phyloP scores from a whole-genome alignment of 2,329 filamentous ascomycete genomes.

The Ophidiomyces ophidiicola region DNA sequence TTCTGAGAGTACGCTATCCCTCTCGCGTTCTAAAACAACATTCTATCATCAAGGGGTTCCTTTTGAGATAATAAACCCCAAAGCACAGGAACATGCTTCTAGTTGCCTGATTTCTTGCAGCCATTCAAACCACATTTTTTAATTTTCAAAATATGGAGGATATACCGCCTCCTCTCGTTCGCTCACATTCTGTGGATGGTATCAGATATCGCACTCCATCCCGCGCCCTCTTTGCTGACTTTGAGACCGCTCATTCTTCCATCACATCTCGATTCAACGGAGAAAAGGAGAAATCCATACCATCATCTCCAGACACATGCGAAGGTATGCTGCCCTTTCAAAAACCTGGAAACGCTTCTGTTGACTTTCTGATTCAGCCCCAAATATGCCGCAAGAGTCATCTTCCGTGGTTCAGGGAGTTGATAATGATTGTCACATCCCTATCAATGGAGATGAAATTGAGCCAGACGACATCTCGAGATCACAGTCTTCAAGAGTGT shows the following conservation, averaged over 20 bases:
- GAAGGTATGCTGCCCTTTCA: too few species aligned
- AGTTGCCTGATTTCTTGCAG: background rate
- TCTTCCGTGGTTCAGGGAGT: too few species aligned
- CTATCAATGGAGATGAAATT: too few species aligned
- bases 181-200: conserved; percentile 8
- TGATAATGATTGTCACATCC: too few species aligned
- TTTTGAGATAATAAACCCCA: conserved; percentile 17
- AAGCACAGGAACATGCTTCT: conserved; percentile 1
- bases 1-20: conserved; percentile 11
- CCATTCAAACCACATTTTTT: background rate
- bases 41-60: conserved; percentile 15
- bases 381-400: too few species aligned
- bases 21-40: conserved; percentile 4
- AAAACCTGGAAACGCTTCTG: too few species aligned
- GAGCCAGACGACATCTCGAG: too few species aligned
- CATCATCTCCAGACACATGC: conserved; percentile 1
- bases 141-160: background rate
- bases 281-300: conserved; percentile 1
- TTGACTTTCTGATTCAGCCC: too few species aligned
- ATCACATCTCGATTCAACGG: conserved; percentile 14
- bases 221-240: conserved; percentile 16
- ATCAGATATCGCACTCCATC: conserved; percentile 13
- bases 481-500: too few species aligned
- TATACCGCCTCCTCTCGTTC: too few species aligned
- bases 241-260: conserved; percentile 17